Base-by-base conservation (phyloP, 208 protist genomes). In the Acanthamoeba quina region DNA sequence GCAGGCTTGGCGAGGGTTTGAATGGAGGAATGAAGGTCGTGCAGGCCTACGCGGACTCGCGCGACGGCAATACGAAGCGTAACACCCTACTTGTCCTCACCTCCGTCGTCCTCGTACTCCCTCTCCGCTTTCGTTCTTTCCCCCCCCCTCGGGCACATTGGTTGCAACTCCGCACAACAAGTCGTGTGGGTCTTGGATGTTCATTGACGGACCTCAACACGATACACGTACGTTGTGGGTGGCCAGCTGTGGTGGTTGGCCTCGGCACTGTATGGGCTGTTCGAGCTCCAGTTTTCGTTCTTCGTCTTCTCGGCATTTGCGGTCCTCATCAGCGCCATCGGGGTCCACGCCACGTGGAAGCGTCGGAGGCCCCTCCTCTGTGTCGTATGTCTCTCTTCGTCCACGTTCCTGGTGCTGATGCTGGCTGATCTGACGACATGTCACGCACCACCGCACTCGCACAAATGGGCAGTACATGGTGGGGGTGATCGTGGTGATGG, bases 401-500 rank as follows among this genome's bases (percentile, higher is more conserved):
- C 54, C 54, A 58, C 15, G 1, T 15, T 21, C 3, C 19, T 58
- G 15, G 19, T 21, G 52, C 10, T 11, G 49, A 54, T 17, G 54
- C 54, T 47, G 54, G 64, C 11, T 72, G 17, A 58, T 58, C 17
- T 24, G 11, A 58, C 54, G 11, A 21, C 15, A 15, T 21, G 15
- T 19, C 17, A 21, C 54, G 44, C 44, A 47, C 44, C 44, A 47
- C 44, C 44, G 6, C 52, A 56, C 52, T 11, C 17, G 52, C 54
- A 58, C 11, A 58, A 58, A 58, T 24, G 13, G 4, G 7, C 60
- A 78, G 70, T 78, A 78, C 70, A 78, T 78, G 0, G 15, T 47
- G 37, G 70, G 70, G 19, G 31, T 78, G 70, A 21, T 78, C 29
- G 70, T 78, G 34, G 29, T 78, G 34, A 78, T 78, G 34, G 70